Percentiles rank a stretch among this genome's conserved stretches.
Evolutionary conservation across 371 early-diverging fungal species (phyloP).

Genomic region (Mortierella polycephala): DNA sequence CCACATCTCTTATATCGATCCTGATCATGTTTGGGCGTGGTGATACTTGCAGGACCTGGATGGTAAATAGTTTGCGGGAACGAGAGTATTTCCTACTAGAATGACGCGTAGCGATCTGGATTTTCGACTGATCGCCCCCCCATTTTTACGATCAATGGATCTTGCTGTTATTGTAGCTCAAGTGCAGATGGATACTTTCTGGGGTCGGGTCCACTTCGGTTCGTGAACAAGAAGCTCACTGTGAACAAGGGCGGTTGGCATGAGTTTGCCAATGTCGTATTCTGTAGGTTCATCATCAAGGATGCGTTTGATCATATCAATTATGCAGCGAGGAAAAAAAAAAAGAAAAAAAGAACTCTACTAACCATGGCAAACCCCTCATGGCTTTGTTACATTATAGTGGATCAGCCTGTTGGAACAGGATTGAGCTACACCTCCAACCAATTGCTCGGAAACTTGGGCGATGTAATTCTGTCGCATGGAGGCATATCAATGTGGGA

Average conservation of each 20-base stretch:
- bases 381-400: conserved; percentile 49
- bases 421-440: conserved; percentile 75
- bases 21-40: neutral
- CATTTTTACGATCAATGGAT: neutral
- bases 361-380: neutral
- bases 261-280: conserved; percentile 76
- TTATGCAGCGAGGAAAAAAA: too few species aligned
- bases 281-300: conserved; percentile 57
- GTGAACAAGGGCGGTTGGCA: conserved; percentile 76
- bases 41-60: conserved; percentile 20
- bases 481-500: conserved; percentile 8
- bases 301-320: neutral
- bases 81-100: too few species aligned
- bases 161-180: conserved; percentile 16
- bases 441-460: conserved; percentile 56
- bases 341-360: neutral
- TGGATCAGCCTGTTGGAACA: conserved; percentile 91
- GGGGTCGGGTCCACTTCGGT: conserved; percentile 84
- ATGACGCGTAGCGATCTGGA: conserved; percentile 3
- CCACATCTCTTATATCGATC: neutral
- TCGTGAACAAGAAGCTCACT: conserved; percentile 59
- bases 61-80: conserved; percentile 38
- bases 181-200: conserved; percentile 90
- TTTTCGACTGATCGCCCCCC: too few species aligned
- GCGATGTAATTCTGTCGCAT: conserved; percentile 48